These are phyloP conservation scores for Miscanthus lutarioriparius DNA, from an alignment of 176 grass and related monocot genomes.

Conservation along the genomic window DNA sequence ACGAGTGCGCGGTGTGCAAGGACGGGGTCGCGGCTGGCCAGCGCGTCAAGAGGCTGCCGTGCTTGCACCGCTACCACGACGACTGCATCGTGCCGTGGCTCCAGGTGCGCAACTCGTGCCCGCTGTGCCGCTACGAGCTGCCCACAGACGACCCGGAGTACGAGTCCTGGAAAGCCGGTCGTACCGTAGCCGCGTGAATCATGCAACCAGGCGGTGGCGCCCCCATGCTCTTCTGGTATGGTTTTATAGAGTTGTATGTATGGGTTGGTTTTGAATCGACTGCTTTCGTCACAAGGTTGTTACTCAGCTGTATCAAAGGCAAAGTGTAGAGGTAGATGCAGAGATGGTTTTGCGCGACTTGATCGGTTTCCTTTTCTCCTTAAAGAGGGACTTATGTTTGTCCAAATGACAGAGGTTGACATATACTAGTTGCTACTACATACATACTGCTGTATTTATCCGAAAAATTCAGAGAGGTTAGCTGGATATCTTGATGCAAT, in stretches of 20 bases:
- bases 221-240: not conserved
- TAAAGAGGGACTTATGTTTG: conserved; percentile 16
- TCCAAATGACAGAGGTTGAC: conserved; percentile 1
- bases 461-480: conserved; percentile 22
- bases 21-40: conserved; percentile 51
- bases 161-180: conserved; percentile 61
- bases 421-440: not conserved
- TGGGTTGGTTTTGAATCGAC: conserved; percentile 30
- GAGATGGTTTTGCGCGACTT: conserved; percentile 32
- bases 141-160: conserved; percentile 83
- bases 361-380: conserved; percentile 6
- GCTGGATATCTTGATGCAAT: conserved; percentile 10
- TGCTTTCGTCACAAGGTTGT: not conserved
- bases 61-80: conserved; percentile 80
- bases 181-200: not conserved
- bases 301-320: conserved; percentile 31
- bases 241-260: conserved; percentile 26
- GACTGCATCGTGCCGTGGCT: conserved; percentile 93
- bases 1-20: conserved; percentile 84
- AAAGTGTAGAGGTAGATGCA: conserved; percentile 34
- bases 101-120: conserved; percentile 85
- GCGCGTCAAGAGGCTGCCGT: conserved; percentile 71
- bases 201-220: not conserved
- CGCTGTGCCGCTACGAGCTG: conserved; percentile 88
- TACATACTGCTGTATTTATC: conserved; percentile 35